Evolutionary conservation across 2,329 filamentous ascomycete genomes (phyloP), one percentile per base, ranked within the genome.

Genomic region (Pestalotiopsis sp.): DNA sequence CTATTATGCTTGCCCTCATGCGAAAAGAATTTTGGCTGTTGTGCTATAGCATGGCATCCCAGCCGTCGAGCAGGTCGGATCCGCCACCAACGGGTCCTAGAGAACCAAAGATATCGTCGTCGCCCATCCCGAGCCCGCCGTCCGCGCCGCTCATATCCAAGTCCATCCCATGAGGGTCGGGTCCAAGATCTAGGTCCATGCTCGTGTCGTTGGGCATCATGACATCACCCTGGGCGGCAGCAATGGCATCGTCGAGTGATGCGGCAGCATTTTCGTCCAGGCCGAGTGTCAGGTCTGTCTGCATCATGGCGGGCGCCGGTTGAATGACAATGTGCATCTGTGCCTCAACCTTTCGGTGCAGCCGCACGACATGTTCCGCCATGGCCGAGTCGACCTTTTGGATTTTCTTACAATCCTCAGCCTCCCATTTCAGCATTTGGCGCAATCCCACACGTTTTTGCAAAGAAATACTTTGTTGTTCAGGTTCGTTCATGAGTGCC

Each of bases 311-410:
- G 76, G 79, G 71, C 11, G 76, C 72, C 70, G 78, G 72, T 17
- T 79, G 74, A 68, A 79, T 71, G 41, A 82, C 81, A 82, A 92
- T 85, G 75, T 91, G 90, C n/a, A 92, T 85, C 75, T 91, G 90
- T n/a, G 86, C 85, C 78, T 93, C 90, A 12, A 93, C 90, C 2
- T 85, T 83, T 31, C 90, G 84, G 75, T 91, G 83, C 7, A 92
- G 84, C 7, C 90, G 87, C 11, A 91, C 87, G 14, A 90, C 80
- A 9, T 86, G 86, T 77, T 92, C 90, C 1, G 90, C 89, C 59
- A 87, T 80, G 20, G 82, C 79, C 1, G 84, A 81, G 68, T 92
- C 89, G n/a, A 81, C 81, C 73, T 86, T 85, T 49, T 90, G 85
- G 0, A 89, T 81, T 68, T 81, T 83, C 69, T 85, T 85, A 68